These are phyloP conservation scores for Vitellaria paradoxa DNA, from an alignment of 179 eudicot species.

Conservation along the genomic window DNA sequence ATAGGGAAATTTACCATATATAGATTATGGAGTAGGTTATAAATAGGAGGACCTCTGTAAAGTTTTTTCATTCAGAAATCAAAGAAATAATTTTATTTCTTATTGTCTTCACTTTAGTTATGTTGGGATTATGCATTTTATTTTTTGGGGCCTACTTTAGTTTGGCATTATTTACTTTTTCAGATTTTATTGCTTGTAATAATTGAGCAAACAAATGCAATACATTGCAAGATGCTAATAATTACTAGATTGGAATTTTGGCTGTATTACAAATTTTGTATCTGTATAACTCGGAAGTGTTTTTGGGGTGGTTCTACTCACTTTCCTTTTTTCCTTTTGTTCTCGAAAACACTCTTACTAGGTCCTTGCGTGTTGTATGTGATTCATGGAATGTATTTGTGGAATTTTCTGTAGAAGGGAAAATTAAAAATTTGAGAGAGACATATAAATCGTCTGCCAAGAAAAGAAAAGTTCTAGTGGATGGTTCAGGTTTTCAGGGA, in stretches of 20 bases:
- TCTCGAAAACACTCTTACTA: constrained; percentile 12
- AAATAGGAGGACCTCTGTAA: too few relatives aligned
- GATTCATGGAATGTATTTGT: constrained; percentile 57
- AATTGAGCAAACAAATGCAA: background rate
- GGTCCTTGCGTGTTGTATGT: constrained; percentile 72
- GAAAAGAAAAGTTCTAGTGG: constrained; percentile 39
- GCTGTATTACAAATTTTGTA: background rate
- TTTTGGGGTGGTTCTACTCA: background rate
- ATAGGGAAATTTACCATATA: too few relatives aligned
- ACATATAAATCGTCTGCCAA: constrained; percentile 25
- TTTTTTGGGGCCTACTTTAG: constrained; percentile 3
- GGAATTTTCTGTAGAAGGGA: constrained; percentile 34
- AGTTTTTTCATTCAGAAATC: too few relatives aligned
- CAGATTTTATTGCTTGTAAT: background rate
- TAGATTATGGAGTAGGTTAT: too few relatives aligned
- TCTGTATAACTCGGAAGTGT: background rate
- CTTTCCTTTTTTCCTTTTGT: background rate
- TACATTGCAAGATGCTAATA: background rate
- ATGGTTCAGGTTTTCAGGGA: constrained; percentile 21
- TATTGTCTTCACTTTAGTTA: background rate
- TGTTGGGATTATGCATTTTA: background rate
- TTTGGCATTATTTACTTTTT: background rate
- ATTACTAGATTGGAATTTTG: background rate
- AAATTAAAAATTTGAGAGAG: constrained; percentile 5
- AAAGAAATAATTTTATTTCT: too few relatives aligned